Evolutionary conservation across 1,139 yeast species (phyloP).

Genomic region (Geotrichum bryndzae): DNA sequence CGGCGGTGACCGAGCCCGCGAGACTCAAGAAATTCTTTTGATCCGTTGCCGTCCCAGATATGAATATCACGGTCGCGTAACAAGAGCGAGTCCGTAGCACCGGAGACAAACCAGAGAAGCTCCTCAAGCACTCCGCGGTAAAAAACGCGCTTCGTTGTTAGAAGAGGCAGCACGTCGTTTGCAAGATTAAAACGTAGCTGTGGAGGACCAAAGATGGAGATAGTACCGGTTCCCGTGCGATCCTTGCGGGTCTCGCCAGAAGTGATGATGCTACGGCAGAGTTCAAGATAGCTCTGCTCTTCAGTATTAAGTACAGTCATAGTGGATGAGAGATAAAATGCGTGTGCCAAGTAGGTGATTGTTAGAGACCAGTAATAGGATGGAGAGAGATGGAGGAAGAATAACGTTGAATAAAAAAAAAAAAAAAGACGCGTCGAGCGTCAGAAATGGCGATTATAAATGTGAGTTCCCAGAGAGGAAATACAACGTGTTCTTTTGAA

Average conservation of each 20-base stretch:
- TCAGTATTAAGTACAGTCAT: conserved; percentile 39
- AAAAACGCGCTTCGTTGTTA: conserved; percentile 90
- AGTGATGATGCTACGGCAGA: conserved; percentile 67
- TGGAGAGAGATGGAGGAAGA: not conserved
- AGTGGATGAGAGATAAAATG: not conserved
- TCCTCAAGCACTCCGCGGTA: conserved; percentile 86
- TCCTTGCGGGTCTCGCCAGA: conserved; percentile 91
- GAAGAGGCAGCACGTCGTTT: conserved; percentile 70
- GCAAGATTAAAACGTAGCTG: conserved; percentile 77
- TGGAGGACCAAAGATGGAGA: conserved; percentile 88
- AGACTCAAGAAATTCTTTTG: conserved; percentile 79
- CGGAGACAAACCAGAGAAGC: conserved; percentile 85
- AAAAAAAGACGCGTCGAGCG: conserved; percentile 1
- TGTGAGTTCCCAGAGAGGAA: not conserved
- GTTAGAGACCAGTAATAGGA: not conserved
- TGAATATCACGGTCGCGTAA: conserved; percentile 78
- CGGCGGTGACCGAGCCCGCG: conserved; percentile 74
- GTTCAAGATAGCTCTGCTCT: conserved; percentile 81
- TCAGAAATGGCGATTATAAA: not conserved
- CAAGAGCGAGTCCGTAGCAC: conserved; percentile 80
- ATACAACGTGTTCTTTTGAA: not conserved
- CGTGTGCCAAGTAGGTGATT: not conserved
- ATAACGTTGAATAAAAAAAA: not conserved
- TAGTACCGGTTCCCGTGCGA: conserved; percentile 95
- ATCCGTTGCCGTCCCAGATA: conserved; percentile 99